phyloP scores from a whole-genome alignment of 2,329 filamentous ascomycete genomes.

The Pseudocercospora fijiensis region DNA sequence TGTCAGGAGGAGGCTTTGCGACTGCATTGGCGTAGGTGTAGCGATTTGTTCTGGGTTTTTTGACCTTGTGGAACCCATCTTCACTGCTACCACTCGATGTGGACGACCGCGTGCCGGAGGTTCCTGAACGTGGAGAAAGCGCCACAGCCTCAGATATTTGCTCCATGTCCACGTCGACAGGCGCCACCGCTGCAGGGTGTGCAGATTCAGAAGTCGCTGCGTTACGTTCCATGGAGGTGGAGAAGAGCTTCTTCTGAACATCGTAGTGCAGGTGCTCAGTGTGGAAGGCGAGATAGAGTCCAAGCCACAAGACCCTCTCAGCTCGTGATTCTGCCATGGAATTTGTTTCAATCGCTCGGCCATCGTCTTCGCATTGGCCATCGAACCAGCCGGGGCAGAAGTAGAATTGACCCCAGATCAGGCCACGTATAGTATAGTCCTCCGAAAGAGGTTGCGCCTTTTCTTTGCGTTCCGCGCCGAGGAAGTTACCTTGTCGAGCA shows the following conservation, averaged over 20 bases:
- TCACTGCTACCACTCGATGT: constrained; percentile 17
- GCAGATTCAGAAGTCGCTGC: not conserved
- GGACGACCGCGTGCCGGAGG: constrained; percentile 13
- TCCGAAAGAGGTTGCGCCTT: constrained; percentile 62
- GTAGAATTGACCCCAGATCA: constrained; percentile 60
- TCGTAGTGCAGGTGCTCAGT: constrained; percentile 27
- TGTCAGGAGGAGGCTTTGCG: not conserved
- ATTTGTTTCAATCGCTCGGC: constrained; percentile 35
- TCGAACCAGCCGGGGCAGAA: constrained; percentile 62
- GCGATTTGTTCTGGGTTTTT: constrained; percentile 9
- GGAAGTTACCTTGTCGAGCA: constrained; percentile 40
- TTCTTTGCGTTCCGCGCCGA: constrained; percentile 43
- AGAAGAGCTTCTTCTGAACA: constrained; percentile 22
- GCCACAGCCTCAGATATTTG: constrained; percentile 5
- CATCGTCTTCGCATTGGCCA: constrained; percentile 64
- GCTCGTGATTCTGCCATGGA: constrained; percentile 20
- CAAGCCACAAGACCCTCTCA: constrained; percentile 32
- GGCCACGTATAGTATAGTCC: constrained; percentile 65
- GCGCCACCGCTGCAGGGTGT: constrained; percentile 18
- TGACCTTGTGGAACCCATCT: constrained; percentile 25
- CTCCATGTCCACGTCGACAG: constrained; percentile 5
- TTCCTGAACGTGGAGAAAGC: constrained; percentile 3
- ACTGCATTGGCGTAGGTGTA: not conserved
- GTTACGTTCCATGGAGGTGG: constrained; percentile 5
- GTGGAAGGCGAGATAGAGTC: constrained; percentile 31